Evolutionary conservation across 1,139 yeast species (phyloP).

Genomic region (Candida sp.): DNA sequence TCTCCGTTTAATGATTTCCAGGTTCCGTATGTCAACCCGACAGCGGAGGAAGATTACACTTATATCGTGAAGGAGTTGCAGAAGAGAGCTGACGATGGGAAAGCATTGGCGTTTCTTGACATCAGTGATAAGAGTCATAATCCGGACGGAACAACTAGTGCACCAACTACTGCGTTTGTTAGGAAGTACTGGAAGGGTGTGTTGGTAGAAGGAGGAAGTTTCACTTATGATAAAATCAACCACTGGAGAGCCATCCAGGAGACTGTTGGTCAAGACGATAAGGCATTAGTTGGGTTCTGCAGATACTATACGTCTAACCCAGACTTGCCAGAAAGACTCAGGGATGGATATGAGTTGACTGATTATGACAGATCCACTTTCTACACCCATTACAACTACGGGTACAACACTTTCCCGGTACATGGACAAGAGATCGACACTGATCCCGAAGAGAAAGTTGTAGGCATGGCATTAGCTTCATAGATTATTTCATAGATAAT

Average conservation of each 20-base stretch:
- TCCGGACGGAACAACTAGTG: constrained; percentile 15
- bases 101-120: constrained; percentile 52
- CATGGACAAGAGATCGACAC: constrained; percentile 13
- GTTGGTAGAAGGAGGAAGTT: constrained; percentile 51
- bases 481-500: no score
- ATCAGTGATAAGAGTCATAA: no score
- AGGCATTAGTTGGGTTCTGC: constrained; percentile 49
- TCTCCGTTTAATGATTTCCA: constrained; percentile 58
- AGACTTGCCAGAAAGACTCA: constrained; percentile 51
- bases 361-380: constrained; percentile 26
- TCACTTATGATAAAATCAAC: constrained; percentile 25
- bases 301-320: constrained; percentile 57
- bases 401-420: constrained; percentile 26
- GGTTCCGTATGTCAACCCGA: constrained; percentile 36
- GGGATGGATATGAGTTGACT: constrained; percentile 44
- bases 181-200: constrained; percentile 52
- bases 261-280: constrained; percentile 31
- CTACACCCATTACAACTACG: constrained; percentile 23
- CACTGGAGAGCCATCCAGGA: constrained; percentile 20
- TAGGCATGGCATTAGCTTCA: constrained; percentile 14
- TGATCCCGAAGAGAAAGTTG: constrained; percentile 18
- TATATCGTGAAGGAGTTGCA: constrained; percentile 42
- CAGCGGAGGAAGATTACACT: constrained; percentile 33
- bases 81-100: constrained; percentile 40
- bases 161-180: constrained; percentile 26